phyloP scores from a whole-genome alignment of 169 alveolate genomes.

The Toxoplasma gondii region DNA sequence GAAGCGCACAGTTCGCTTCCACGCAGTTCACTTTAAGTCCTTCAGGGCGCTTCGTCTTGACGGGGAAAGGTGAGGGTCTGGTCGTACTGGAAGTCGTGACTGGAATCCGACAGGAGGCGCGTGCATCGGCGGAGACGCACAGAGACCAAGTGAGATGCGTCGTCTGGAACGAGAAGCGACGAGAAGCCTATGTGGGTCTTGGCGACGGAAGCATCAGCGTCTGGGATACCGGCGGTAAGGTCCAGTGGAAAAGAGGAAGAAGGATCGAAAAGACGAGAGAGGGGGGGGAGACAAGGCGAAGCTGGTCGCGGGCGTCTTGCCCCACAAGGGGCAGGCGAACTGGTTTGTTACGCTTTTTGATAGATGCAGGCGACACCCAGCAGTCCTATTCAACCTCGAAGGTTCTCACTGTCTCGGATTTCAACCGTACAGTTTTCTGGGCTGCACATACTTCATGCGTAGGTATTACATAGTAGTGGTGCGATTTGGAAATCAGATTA shows the following conservation, averaged over 20 bases:
- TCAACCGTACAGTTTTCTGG: too few relatives aligned
- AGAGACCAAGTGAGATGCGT: not conserved
- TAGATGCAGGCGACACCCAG: too few relatives aligned
- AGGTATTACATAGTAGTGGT: too few relatives aligned
- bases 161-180: conserved; percentile 4
- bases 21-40: conserved; percentile 14
- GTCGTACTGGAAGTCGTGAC: not conserved
- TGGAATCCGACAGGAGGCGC: not conserved
- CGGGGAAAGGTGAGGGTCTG: not conserved
- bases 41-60: not conserved
- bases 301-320: too few relatives aligned
- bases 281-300: too few relatives aligned
- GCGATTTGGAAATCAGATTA: too few relatives aligned
- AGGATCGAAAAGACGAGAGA: too few relatives aligned
- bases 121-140: not conserved
- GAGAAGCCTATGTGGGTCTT: not conserved
- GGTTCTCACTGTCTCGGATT: too few relatives aligned
- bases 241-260: not conserved
- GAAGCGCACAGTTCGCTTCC: not conserved
- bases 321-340: too few relatives aligned
- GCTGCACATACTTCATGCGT: too few relatives aligned
- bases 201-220: not conserved
- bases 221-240: not conserved
- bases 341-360: too few relatives aligned
- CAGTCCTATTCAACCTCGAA: too few relatives aligned